Percentiles rank a stretch among this genome's conserved stretches.
These are phyloP conservation scores for Picea mariana DNA, from an alignment of 83 land plant genomes.

Conservation along the genomic window DNA sequence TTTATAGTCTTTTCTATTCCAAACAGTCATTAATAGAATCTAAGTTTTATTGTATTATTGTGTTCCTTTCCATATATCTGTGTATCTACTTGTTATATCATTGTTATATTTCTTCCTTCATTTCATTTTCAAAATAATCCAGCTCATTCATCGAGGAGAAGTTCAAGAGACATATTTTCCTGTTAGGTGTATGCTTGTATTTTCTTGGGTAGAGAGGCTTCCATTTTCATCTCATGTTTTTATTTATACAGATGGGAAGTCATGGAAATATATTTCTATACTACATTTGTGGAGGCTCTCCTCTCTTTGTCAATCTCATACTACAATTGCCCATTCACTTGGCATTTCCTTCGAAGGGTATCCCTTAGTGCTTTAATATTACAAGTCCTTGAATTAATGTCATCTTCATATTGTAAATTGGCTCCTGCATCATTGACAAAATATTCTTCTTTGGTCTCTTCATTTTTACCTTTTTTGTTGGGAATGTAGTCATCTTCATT, in stretches of 20 bases:
- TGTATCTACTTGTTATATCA: no score
- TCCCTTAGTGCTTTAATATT: slow-evolving; percentile 38
- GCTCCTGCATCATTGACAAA: no score
- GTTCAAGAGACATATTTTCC: slow-evolving; percentile 53
- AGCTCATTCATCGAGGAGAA: slow-evolving; percentile 37
- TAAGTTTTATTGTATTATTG: no score
- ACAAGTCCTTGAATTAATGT: slow-evolving; percentile 33
- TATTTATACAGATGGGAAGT: slow-evolving; percentile 71
- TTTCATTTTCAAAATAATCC: no score
- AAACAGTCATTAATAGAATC: no score
- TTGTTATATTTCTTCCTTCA: no score
- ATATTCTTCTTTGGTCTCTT: no score
- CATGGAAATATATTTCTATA: slow-evolving; percentile 69
- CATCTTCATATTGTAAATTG: no score
- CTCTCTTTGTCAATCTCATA: slow-evolving; percentile 73
- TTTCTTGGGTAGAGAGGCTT: slow-evolving; percentile 57
- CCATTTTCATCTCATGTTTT: slow-evolving; percentile 67
- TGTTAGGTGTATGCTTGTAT: slow-evolving; percentile 56
- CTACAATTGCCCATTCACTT: slow-evolving; percentile 45
- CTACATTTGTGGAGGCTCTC: slow-evolving; percentile 51
- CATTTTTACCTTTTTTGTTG: no score
- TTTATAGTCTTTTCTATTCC: no score
- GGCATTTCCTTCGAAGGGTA: slow-evolving; percentile 38
- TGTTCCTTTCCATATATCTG: no score
- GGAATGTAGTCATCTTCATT: no score